Base-by-base conservation (phyloP, 176 grass and related monocot species). In the Canna indica region DNA sequence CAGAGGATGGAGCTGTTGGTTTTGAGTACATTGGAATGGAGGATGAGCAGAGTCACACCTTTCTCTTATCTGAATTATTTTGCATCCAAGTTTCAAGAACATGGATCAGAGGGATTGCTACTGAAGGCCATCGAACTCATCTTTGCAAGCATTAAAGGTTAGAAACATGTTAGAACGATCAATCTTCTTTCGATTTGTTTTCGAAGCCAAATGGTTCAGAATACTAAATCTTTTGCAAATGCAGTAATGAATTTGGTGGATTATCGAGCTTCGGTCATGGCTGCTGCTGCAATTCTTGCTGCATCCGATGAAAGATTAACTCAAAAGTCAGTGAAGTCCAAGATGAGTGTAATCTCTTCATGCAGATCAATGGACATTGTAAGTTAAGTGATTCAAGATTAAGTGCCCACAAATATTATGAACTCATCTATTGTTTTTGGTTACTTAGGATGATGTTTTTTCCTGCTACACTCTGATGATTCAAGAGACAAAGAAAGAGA, bases 401-500 rank as follows among this genome's bases (percentile, higher is more conserved):
- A 62, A 14, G 29, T 15, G 4, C 27, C 59, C 3, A 31, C 24
- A 32, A 30, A 15, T 30, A 29, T 27, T 83, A 41, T 29, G 59
- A 66, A 66, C 73, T n/a, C n/a, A n/a, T n/a, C n/a, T n/a, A n/a
- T n/a, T n/a, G 13, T 7, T 44, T 44, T 44, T 44, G 41, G 73
- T 77, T 20, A 83, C 70, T 66, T 85, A 96, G 92, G 85, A 67
- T 13, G 76, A 88, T 81, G 92, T 91, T 79, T 96, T 75, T 80
- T 96, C 88, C 71, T 96, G 92, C 92, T 96, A 89, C 80, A 88
- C 48, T 58, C 73, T 78, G 73, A 91, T 96, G 92, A 81, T 89
- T 61, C 88, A 75, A 45, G 83, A 78, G 69, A 79, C 59, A 32
- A 38, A 32, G 1, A 75, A 64, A 57, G 58, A 88, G 79, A 76